Base-by-base conservation (phyloP, 352 stramenopile species). In the Hyaloperonospora brassicae region DNA sequence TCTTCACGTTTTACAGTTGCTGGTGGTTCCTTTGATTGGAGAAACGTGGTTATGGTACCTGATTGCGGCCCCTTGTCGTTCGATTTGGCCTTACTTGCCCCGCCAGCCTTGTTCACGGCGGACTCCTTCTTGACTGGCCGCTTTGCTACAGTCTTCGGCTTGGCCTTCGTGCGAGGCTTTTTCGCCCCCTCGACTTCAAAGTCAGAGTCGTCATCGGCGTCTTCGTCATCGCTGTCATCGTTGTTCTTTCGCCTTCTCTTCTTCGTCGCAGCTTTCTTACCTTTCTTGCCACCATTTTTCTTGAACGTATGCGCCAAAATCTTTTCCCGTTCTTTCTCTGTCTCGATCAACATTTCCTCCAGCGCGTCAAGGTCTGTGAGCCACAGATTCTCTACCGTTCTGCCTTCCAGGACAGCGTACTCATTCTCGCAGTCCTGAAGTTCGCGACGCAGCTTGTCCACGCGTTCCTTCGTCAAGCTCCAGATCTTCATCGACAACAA, bases 401-500 rank as follows among this genome's bases (percentile, higher is more conserved):
- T 96, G 5, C 70, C 70, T 52, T 86, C 72, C 43, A 98, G 71
- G 21, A 76, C 62, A 2, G 70, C 62, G 42, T 97, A 74, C 52
- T 98, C 87, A 13, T 86, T 50, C 49, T 97, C 81, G 36, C 81
- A 89, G 42, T 85, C 83, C 47, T 83, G 60, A 35, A 97, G 72
- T 17, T 99, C 90, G 13, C 84, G 75, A 38, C 86, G 82, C 7
- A 98, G 72, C 8, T 79, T 85, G 39, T 97, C 79, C 3, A 98
- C 96, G 24, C 88, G 83, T 57, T 98, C 96, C 50, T 84, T 87
- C 14, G 93, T 98, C 49, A 98, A 64, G 36, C 84, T 97, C 55
- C 84, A 91, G 38, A 98, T 75, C 47, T 95, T 93, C 89, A 98
- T 97, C 43, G 86, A 97, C 30, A 98, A 61, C 27, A 98, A 62